Percentiles rank a stretch among this genome's conserved stretches.
Conservation (phyloP, 2,329 filamentous ascomycete species). For the Chaetothyriales sp. region DNA sequence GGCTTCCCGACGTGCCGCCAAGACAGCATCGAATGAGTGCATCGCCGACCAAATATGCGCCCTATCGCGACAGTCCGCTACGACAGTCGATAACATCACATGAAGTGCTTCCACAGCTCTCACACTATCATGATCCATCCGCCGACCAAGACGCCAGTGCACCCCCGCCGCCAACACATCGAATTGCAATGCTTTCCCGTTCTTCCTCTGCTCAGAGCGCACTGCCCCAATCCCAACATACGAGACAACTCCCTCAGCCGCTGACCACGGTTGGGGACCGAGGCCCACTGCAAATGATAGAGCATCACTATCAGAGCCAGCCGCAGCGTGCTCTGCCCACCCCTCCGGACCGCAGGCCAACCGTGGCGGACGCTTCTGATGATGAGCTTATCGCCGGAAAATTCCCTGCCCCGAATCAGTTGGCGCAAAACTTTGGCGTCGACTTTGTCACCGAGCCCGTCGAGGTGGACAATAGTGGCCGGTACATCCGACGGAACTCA, state of each 20-base stretch:
- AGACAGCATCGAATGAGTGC: conserved; percentile 10
- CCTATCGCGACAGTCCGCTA: conserved; percentile 20
- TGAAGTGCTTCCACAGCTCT: conserved; percentile 12
- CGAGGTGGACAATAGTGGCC: neutral
- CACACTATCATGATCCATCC: conserved; percentile 8
- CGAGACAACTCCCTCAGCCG: neutral
- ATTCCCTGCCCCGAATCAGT: conserved; percentile 1
- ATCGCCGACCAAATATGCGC: conserved; percentile 16
- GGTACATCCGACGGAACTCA: conserved; percentile 1
- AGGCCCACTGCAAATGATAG: conserved; percentile 18
- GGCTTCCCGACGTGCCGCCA: conserved; percentile 3
- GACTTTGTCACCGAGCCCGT: neutral
- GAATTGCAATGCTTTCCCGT: conserved; percentile 1
- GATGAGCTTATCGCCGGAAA: neutral
- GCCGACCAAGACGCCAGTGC: conserved; percentile 10
- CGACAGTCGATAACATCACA: conserved; percentile 19
- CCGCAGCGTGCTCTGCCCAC: neutral
- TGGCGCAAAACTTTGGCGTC: neutral
- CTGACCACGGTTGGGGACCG: conserved; percentile 7
- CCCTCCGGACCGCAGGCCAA: neutral
- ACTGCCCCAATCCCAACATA: conserved; percentile 8
- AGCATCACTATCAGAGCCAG: conserved; percentile 12
- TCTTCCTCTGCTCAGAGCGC: conserved; percentile 8
- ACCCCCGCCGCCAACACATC: conserved; percentile 20
- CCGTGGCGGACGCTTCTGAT: neutral